Percentiles rank a stretch among this genome's conserved stretches.
phyloP scores from a whole-genome alignment of 2,329 filamentous ascomycete species.

The Xylaria sp. region DNA sequence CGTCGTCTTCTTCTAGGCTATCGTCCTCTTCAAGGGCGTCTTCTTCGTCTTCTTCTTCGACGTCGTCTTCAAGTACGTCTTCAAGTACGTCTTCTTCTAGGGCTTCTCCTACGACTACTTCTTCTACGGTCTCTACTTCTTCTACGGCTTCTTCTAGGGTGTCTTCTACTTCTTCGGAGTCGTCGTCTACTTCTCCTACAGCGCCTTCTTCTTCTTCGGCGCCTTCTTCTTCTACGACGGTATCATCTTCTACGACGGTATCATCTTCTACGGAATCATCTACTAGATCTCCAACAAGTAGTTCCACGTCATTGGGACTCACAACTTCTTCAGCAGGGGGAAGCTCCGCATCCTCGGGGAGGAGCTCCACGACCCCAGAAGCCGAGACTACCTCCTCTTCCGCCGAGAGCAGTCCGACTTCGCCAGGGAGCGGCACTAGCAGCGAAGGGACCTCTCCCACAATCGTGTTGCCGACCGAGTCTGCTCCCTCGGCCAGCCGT shows the following conservation, averaged over 20 bases:
- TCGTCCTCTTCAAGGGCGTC: constrained; percentile 7
- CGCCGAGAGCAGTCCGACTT: neutral
- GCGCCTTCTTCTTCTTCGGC: neutral
- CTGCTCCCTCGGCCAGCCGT: neutral
- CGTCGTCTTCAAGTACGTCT: too few species aligned
- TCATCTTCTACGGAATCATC: neutral
- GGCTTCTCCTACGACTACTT: constrained; percentile 9
- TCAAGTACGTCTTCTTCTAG: constrained; percentile 9
- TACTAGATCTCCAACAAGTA: neutral
- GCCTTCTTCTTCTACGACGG: neutral
- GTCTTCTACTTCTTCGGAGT: neutral
- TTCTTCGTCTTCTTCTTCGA: constrained; percentile 5
- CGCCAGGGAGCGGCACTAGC: constrained; percentile 4
- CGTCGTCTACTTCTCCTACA: neutral
- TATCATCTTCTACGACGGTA: neutral
- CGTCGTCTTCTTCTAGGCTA: constrained; percentile 2
- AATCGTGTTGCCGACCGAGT: neutral
- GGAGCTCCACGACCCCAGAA: too few species aligned
- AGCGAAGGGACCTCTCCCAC: neutral
- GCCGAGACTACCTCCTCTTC: neutral
- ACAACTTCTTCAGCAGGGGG: constrained; percentile 1
- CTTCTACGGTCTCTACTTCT: constrained; percentile 12
- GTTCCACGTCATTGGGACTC: neutral
- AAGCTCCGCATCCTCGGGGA: neutral
- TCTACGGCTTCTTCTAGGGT: neutral